Evolutionary conservation across 2,329 filamentous ascomycete species (phyloP).

Genomic region (Trichoderma brevicompactum): DNA sequence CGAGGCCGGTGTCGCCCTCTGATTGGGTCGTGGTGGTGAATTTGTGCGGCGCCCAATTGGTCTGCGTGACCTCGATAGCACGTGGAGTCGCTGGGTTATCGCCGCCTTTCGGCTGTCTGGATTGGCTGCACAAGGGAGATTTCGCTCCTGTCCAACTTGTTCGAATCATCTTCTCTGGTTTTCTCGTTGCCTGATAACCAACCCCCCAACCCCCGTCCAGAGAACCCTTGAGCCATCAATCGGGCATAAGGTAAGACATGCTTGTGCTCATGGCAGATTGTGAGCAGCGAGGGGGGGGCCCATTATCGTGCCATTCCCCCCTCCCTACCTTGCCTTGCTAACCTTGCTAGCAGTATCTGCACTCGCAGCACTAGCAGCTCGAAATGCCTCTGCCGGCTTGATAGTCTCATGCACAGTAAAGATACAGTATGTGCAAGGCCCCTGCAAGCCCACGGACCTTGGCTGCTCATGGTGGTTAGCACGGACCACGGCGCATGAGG

Average conservation of each 20-base stretch:
- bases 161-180: background rate
- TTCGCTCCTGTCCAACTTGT: background rate
- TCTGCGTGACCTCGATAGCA: conserved; percentile 28
- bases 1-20: conserved; percentile 30
- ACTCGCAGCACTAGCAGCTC: background rate
- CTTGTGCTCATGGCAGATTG: conserved; percentile 11
- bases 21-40: conserved; percentile 37
- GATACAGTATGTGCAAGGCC: conserved; percentile 17
- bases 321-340: background rate
- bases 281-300: background rate
- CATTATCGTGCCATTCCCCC: conserved; percentile 16
- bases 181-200: conserved; percentile 17
- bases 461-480: background rate
- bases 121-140: conserved; percentile 21
- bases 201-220: background rate
- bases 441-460: background rate
- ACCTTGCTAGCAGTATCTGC: background rate
- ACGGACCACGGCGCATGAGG: conserved; percentile 20
- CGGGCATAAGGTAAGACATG: conserved; percentile 21
- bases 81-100: conserved; percentile 18
- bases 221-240: conserved; percentile 1
- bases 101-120: background rate
- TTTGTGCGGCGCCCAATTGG: conserved; percentile 31
- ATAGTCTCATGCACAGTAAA: conserved; percentile 25
- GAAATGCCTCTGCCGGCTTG: conserved; percentile 7